Evolutionary conservation across 2,329 filamentous ascomycete genomes (phyloP).

Genomic region (Clonostachys rhizophaga): DNA sequence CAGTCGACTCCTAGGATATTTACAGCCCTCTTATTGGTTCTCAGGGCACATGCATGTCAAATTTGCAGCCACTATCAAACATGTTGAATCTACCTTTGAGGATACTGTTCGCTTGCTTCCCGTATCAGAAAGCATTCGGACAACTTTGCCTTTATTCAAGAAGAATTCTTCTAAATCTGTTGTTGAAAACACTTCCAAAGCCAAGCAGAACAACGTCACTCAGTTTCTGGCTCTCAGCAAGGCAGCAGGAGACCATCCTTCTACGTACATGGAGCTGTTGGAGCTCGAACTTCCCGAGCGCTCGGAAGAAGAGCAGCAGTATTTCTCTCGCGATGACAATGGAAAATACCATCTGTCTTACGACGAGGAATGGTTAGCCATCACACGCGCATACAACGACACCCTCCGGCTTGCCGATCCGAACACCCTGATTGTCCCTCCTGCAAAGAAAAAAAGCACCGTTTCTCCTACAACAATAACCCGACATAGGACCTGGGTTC

Average conservation of each 20-base stretch:
- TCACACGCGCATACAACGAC: constrained; percentile 74
- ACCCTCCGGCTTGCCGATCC: constrained; percentile 61
- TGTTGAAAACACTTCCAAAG: constrained; percentile 61
- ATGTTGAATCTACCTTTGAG: constrained; percentile 29
- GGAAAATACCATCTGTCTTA: constrained; percentile 64
- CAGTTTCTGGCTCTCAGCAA: constrained; percentile 91
- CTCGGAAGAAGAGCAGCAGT: constrained; percentile 18
- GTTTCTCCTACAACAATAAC: constrained; percentile 65
- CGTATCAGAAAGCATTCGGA: not conserved
- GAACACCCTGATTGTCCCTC: constrained; percentile 42
- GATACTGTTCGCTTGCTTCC: not conserved
- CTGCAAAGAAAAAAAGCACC: constrained; percentile 56
- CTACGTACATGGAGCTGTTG: constrained; percentile 53
- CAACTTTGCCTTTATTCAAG: constrained; percentile 15
- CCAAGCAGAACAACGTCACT: constrained; percentile 74
- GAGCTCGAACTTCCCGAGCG: constrained; percentile 45
- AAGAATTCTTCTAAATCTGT: constrained; percentile 29
- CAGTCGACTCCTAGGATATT: constrained; percentile 70
- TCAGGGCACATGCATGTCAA: constrained; percentile 90
- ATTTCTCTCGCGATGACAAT: constrained; percentile 9
- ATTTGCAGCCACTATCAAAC: constrained; percentile 65
- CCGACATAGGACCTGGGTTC: constrained; percentile 71
- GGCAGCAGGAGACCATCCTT: constrained; percentile 68
- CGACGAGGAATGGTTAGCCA: constrained; percentile 93
- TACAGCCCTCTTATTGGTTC: constrained; percentile 87